Evolutionary conservation across 2,329 filamentous ascomycete genomes (phyloP), one percentile per base, ranked within the genome.

Genomic region (Tolypocladium paradoxum): DNA sequence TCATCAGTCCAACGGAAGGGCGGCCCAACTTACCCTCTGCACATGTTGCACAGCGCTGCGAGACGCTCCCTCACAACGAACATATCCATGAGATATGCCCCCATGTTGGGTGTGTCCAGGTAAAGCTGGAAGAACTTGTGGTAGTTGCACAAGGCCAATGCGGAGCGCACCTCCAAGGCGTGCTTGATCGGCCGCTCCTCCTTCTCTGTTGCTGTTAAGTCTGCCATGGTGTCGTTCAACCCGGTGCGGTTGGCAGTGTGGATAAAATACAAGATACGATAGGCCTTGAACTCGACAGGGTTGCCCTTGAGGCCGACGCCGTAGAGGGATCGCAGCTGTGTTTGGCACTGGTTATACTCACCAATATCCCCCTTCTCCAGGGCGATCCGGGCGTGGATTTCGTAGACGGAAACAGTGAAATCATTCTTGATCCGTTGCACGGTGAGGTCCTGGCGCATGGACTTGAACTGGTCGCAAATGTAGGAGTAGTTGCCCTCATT

Each of bases 341-440:
- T 97, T 77, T 99, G 93, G 73, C 93, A 99, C 81, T 99, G 93
- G 77, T 99, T 99, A 93, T 99, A 99, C 93, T 99, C 93, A 99
- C 93, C 92, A 77, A 97, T 83, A 78, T 99, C 93, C 74, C 88
- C 90, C 81, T 95, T 96, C 73, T 99, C 92, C 72, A 99, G 78
- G 61, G 93, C 93, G 73, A 99, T 97, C 56, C 93, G 86, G 58
- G 92, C 93, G 73, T 99, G 93, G 57, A 92, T 95, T 74, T 99
- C 93, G 72, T 99, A 99, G 48, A 96, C 93, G 57, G 82, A 87
- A 58, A 97, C 91, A 29, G 93, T 97, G 68, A 99, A 97, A 51
- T 95, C 88, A 71, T 90, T 96, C 73, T 90, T 91, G 74, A 99
- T 90, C 65, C 89, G 92, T 72, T 99, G 93, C 53, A 99, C 93